Base-by-base conservation (phyloP, 139 green algal genomes). In the Chlorella sp. region DNA sequence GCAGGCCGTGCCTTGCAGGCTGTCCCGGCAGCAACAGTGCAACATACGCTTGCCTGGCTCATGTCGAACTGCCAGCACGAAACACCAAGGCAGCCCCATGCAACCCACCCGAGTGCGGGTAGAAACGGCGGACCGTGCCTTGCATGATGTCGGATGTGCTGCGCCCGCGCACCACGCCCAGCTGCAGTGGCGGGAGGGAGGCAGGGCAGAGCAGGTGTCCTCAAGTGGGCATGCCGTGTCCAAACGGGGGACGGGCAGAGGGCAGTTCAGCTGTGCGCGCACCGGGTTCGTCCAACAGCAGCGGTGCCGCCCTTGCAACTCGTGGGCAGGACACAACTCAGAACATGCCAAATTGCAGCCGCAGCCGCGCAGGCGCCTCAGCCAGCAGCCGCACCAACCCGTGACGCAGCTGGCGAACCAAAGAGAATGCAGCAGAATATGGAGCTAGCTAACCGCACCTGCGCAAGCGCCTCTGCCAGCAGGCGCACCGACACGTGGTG, bases 41-140 rank as follows among this genome's bases (percentile, higher is more conserved):
- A n/a, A n/a, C n/a, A n/a, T n/a, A n/a, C n/a, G n/a, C n/a, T n/a
- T n/a, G n/a, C n/a, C n/a, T n/a, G n/a, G n/a, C n/a, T n/a, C n/a
- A n/a, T n/a, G n/a, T n/a, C n/a, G n/a, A n/a, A n/a, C n/a, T n/a
- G n/a, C n/a, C n/a, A n/a, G n/a, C n/a, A n/a, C n/a, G n/a, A n/a
- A n/a, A n/a, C n/a, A n/a, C n/a, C n/a, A n/a, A n/a, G n/a, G n/a
- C n/a, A n/a, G n/a, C n/a, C n/a, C n/a, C 9, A 30, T 16, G 24
- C 32, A 6, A 51, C 44, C 24, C 34, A 81, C 75, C 75, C 13
- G 87, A 93, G 89, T 98, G 95, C 24, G 90, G 92, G 85, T 96
- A 97, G 54, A 95, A 95, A 2, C 83, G 84, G 20, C 87, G 81
- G 69, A 91, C 89, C 40, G 70, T 41, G 43, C 82, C 73, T 46